Evolutionary conservation across 805 yeast genomes (phyloP).

Genomic region (Metschnikowia arizonensis): DNA sequence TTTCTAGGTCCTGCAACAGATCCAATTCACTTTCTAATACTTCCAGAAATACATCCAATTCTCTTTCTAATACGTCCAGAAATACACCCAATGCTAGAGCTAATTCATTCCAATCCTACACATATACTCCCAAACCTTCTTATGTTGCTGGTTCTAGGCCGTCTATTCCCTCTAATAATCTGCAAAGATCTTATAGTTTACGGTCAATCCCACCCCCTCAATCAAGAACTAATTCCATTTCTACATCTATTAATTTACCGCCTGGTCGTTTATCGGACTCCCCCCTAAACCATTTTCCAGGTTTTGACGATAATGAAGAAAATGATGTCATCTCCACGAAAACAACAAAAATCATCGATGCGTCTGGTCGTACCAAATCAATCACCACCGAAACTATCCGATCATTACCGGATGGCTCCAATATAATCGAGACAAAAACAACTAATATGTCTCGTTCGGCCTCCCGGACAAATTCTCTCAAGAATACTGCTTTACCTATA

Average conservation of each 20-base stretch:
- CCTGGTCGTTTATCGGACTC: too few species aligned
- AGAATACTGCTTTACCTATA: conserved; percentile 21
- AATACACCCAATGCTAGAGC: too few species aligned
- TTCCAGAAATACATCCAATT: too few species aligned
- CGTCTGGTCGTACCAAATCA: conserved; percentile 50
- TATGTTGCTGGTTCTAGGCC: conserved; percentile 31
- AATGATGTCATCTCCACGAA: conserved; percentile 36
- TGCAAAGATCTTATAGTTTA: conserved; percentile 2
- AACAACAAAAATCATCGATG: conserved; percentile 49
- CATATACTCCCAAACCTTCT: conserved; percentile 38
- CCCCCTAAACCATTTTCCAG: conserved; percentile 18
- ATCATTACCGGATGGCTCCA: conserved; percentile 43
- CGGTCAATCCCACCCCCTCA: neutral
- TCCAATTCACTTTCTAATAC: too few species aligned
- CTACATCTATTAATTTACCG: conserved; percentile 7
- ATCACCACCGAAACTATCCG: conserved; percentile 52
- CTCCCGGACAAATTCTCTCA: conserved; percentile 28
- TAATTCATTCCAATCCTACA: conserved; percentile 34
- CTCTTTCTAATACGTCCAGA: too few species aligned
- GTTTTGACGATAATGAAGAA: conserved; percentile 18
- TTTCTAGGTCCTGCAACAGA: too few species aligned
- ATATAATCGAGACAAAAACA: conserved; percentile 40
- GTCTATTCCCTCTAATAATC: neutral
- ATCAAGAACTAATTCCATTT: conserved; percentile 4
- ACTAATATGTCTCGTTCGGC: conserved; percentile 35